Conservation (phyloP, 2,329 filamentous ascomycete genomes). For the Ophiostoma perfectum region DNA sequence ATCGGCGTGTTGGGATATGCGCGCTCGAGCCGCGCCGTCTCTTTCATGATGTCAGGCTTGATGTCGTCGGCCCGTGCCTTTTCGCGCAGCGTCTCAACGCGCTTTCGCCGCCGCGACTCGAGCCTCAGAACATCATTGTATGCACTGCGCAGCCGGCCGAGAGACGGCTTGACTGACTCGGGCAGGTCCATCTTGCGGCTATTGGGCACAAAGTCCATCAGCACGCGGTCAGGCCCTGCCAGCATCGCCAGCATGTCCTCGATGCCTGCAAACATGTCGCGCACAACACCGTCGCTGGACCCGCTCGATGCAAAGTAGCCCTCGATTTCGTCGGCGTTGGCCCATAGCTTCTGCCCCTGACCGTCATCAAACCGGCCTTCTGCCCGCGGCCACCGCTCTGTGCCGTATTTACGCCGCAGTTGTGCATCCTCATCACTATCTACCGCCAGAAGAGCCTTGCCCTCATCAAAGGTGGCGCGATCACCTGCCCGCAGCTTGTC, state of each 20-base stretch:
- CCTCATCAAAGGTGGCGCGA: slow-evolving; percentile 73
- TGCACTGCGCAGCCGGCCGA: slow-evolving; percentile 67
- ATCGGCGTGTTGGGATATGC: slow-evolving; percentile 80
- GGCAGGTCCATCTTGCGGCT: slow-evolving; percentile 74
- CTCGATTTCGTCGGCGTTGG: slow-evolving; percentile 70
- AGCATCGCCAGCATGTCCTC: slow-evolving; percentile 71
- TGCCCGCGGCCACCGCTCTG: slow-evolving; percentile 72
- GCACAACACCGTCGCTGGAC: slow-evolving; percentile 56
- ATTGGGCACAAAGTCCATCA: slow-evolving; percentile 86
- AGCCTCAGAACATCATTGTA: slow-evolving; percentile 82
- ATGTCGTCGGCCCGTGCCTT: slow-evolving; percentile 86
- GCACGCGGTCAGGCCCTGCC: slow-evolving; percentile 69
- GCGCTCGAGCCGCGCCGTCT: slow-evolving; percentile 79
- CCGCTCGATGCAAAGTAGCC: slow-evolving; percentile 69
- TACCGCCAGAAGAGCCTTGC: slow-evolving; percentile 66
- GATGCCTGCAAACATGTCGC: slow-evolving; percentile 70
- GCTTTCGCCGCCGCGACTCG: slow-evolving; percentile 72
- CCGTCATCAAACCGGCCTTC: slow-evolving; percentile 59
- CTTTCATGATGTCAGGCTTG: slow-evolving; percentile 72
- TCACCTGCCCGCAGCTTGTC: slow-evolving; percentile 83
- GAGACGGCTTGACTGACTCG: slow-evolving; percentile 71
- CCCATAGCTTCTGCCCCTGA: slow-evolving; percentile 62
- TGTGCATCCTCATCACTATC: slow-evolving; percentile 81
- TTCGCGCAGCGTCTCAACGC: slow-evolving; percentile 70
- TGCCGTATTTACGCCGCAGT: slow-evolving; percentile 73